Evolutionary conservation across 225 moss, liverwort and hornwort species (phyloP).

Genomic region (Pseudoscleropodium purum): DNA sequence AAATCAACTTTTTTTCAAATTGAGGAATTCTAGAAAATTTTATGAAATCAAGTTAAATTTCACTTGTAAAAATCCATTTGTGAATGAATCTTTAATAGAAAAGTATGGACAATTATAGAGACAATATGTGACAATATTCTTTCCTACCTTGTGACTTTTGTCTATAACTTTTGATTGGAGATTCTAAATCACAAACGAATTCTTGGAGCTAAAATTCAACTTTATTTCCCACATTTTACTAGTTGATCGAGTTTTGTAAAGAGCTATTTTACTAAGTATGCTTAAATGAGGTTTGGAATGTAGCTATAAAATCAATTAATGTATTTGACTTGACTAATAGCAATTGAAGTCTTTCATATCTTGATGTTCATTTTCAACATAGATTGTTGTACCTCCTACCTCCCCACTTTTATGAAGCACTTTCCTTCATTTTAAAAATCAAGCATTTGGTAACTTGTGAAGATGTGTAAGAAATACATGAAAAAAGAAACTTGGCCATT

Average conservation of each 20-base stretch:
- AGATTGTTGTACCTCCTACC: background rate
- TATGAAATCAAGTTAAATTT: background rate
- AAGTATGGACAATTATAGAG: background rate
- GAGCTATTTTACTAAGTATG: background rate
- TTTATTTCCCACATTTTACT: rapidly evolving
- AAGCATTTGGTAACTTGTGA: background rate
- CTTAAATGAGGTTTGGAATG: background rate
- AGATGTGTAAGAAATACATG: background rate
- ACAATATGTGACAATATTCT: background rate
- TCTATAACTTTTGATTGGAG: background rate
- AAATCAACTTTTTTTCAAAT: background rate
- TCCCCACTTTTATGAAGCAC: background rate
- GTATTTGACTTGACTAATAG: background rate
- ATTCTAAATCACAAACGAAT: rapidly evolving
- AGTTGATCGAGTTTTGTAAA: background rate
- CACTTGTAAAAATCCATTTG: rapidly evolving
- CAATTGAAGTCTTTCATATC: background rate
- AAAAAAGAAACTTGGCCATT: background rate
- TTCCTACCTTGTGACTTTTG: rapidly evolving
- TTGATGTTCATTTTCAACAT: background rate
- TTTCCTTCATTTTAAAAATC: background rate
- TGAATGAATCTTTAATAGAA: too few species aligned
- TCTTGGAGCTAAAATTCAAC: background rate
- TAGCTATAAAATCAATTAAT: background rate
- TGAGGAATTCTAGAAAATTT: rapidly evolving